Evolutionary conservation across 441 rosid genomes (phyloP).

Genomic region (Pelargonium australe): DNA sequence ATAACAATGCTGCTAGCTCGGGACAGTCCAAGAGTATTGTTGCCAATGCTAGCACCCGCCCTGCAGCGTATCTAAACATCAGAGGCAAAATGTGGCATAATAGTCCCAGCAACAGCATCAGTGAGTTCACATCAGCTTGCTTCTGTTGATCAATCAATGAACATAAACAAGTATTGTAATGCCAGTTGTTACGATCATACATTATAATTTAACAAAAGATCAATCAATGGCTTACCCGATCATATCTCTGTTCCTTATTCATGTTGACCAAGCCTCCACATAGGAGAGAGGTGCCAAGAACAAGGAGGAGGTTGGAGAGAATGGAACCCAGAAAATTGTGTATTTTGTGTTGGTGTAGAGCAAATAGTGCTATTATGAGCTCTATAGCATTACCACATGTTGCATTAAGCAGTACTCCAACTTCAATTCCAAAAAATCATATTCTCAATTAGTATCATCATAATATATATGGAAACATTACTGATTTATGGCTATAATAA

Average conservation of each 20-base stretch:
- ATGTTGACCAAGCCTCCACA: slow-evolving; percentile 80
- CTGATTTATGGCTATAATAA: neutral
- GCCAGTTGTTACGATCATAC: no score
- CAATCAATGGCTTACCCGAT: slow-evolving; percentile 4
- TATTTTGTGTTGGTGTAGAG: slow-evolving; percentile 42
- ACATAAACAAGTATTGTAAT: neutral
- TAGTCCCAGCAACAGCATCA: slow-evolving; percentile 54
- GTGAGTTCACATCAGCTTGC: slow-evolving; percentile 75
- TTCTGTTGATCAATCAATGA: slow-evolving; percentile 48
- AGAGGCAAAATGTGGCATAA: slow-evolving; percentile 65
- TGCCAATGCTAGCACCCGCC: slow-evolving; percentile 20
- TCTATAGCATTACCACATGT: slow-evolving; percentile 92
- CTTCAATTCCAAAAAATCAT: slow-evolving; percentile 25
- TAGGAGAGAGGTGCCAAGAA: slow-evolving; percentile 80
- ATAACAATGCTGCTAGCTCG: slow-evolving; percentile 71
- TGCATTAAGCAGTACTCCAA: slow-evolving; percentile 85
- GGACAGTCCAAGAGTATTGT: slow-evolving; percentile 45
- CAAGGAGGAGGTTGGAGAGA: slow-evolving; percentile 78
- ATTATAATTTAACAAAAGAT: no score
- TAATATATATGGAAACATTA: no score
- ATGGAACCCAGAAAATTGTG: slow-evolving; percentile 74
- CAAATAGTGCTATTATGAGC: slow-evolving; percentile 53
- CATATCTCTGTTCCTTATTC: slow-evolving; percentile 56
- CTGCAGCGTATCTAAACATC: slow-evolving; percentile 40
- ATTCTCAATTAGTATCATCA: neutral